Evolutionary conservation across 768 basidiomycete species (phyloP).

Genomic region (Suillus decipiens): DNA sequence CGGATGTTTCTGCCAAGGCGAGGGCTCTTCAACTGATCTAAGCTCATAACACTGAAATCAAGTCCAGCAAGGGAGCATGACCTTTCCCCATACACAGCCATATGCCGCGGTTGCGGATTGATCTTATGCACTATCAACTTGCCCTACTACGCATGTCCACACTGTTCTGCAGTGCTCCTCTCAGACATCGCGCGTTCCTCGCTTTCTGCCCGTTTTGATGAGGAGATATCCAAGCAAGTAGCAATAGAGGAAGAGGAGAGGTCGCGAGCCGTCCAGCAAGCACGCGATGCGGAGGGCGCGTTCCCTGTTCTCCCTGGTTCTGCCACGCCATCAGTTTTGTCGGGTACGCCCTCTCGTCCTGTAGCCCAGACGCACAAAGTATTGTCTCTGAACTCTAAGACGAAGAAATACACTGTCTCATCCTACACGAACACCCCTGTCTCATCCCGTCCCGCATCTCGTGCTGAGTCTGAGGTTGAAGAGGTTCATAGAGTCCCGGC

Average conservation of each 20-base stretch:
- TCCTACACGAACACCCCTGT: conserved; percentile 45
- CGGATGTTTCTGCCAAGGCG: conserved; percentile 74
- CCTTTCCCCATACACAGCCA: conserved; percentile 56
- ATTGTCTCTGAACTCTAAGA: conserved; percentile 55
- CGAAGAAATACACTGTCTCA: conserved; percentile 52
- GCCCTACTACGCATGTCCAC: conserved; percentile 57
- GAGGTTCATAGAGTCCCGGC: conserved; percentile 42
- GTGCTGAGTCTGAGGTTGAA: conserved; percentile 31
- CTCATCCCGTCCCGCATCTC: conserved; percentile 37
- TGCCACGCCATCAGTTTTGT: conserved; percentile 12
- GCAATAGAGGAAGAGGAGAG: conserved; percentile 51
- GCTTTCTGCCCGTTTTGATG: conserved; percentile 46
- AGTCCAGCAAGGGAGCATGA: conserved; percentile 53
- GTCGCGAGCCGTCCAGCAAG: conserved; percentile 48
- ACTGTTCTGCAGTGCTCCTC: conserved; percentile 47
- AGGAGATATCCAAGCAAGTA: conserved; percentile 44
- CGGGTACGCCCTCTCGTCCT: conserved; percentile 23
- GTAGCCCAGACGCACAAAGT: conserved; percentile 54
- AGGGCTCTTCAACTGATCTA: conserved; percentile 10
- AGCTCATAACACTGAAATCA: background rate
- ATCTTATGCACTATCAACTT: conserved; percentile 61
- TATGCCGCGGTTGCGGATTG: conserved; percentile 61
- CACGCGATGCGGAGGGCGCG: conserved; percentile 52
- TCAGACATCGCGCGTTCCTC: conserved; percentile 31
- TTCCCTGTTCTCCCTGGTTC: conserved; percentile 53